A percentile compares a stretch with the other conserved stretches of the same genome.
Conservation (phyloP, 192 early-diverging fungal genomes). For the Allomyces arbusculus region DNA sequence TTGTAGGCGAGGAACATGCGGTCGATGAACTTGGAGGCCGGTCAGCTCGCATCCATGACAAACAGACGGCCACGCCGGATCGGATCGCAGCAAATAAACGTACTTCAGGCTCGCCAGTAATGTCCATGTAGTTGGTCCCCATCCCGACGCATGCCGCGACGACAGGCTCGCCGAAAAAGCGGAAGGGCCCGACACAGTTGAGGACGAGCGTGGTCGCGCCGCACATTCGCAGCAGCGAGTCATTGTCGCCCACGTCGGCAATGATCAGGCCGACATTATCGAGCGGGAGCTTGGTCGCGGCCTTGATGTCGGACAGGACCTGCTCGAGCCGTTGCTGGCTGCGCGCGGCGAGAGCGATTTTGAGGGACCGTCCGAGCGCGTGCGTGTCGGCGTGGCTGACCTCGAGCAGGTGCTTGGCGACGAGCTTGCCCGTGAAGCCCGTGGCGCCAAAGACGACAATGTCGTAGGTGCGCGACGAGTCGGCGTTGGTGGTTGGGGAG, state of each 20-base stretch:
- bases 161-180: slow-evolving; percentile 40
- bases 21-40: slow-evolving; percentile 16
- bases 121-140: slow-evolving; percentile 33
- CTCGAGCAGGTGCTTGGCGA: slow-evolving; percentile 13
- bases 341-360: slow-evolving; percentile 13
- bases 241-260: too few species aligned
- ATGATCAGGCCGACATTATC: not conserved
- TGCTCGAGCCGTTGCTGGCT: slow-evolving; percentile 3
- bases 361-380: slow-evolving; percentile 1
- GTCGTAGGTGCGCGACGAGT: slow-evolving; percentile 8
- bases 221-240: too few species aligned
- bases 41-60: too few species aligned
- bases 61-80: too few species aligned
- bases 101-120: slow-evolving; percentile 37
- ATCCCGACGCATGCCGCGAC: slow-evolving; percentile 34
- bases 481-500: too few species aligned
- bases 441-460: slow-evolving; percentile 36
- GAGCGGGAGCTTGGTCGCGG: slow-evolving; percentile 2
- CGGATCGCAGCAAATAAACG: too few species aligned
- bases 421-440: slow-evolving; percentile 34
- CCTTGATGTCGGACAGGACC: slow-evolving; percentile 2
- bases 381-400: slow-evolving; percentile 6
- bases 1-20: slow-evolving; percentile 34
- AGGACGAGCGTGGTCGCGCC: slow-evolving; percentile 12
- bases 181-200: slow-evolving; percentile 44